phyloP scores from a whole-genome alignment of 2,329 filamentous ascomycete species.

The Macroventuria anomochaeta region DNA sequence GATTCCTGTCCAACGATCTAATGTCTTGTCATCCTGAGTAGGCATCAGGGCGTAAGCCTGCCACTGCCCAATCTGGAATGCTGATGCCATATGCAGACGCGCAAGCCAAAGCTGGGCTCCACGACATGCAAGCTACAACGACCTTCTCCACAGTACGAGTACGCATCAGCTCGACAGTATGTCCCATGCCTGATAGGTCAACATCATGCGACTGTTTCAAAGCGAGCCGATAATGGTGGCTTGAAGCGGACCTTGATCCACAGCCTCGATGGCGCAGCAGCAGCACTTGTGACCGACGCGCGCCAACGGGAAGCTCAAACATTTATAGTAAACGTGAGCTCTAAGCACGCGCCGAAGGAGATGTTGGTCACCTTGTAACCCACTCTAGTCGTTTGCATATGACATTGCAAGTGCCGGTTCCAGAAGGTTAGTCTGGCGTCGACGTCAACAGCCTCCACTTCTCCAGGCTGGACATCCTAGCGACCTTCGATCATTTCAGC shows the following conservation, averaged over 20 bases:
- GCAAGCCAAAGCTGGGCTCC: constrained; percentile 25
- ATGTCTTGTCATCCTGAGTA: not conserved
- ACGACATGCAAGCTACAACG: constrained; percentile 11
- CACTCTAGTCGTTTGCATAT: constrained; percentile 22
- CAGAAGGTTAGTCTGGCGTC: constrained; percentile 21
- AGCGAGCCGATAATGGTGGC: constrained; percentile 26
- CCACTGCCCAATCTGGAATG: not conserved
- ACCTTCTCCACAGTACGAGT: constrained; percentile 21
- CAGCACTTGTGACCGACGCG: constrained; percentile 14
- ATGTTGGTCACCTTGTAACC: constrained; percentile 16
- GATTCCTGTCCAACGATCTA: not conserved
- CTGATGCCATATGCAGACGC: constrained; percentile 14
- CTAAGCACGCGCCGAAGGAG: constrained; percentile 22
- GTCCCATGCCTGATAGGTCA: constrained; percentile 20
- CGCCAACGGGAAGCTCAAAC: constrained; percentile 20
- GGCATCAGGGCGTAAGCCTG: not conserved
- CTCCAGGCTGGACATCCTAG: constrained; percentile 22
- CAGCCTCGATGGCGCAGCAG: constrained; percentile 16
- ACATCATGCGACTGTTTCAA: constrained; percentile 16
- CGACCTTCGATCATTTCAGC: constrained; percentile 22
- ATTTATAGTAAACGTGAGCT: constrained; percentile 33
- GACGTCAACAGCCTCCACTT: constrained; percentile 21
- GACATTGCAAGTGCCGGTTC: constrained; percentile 24
- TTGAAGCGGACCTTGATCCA: constrained; percentile 18
- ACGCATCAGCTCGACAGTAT: constrained; percentile 22